Base-by-base conservation (phyloP, 306 rosid species). In the Quercus cerris region DNA sequence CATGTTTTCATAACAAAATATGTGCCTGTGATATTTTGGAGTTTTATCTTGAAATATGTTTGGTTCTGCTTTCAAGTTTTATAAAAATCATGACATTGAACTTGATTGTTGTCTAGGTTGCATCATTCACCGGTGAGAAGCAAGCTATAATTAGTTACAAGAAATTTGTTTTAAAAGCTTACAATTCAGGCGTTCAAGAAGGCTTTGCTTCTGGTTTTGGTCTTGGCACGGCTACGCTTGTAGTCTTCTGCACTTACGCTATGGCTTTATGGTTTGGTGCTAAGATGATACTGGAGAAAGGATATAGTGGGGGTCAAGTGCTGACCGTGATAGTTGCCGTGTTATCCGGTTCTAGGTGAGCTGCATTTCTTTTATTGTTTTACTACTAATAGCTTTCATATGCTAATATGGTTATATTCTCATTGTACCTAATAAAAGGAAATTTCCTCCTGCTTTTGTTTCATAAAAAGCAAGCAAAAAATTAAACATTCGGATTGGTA, bases 181-280 rank as follows among this genome's bases (percentile, higher is more conserved):
- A 93, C 81, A 87, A 64, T 79, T 73, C 85, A 10, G 96, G 97
- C 33, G 92, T 93, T 52, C 85, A 81, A 56, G 96, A 90, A 75
- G 94, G 94, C 72, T 56, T 88, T 67, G 92, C 87, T 74, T 84
- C 86, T 18, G 97, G 97, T n/a, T 38, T 84, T 23, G 94, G 94
- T 80, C 57, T 89, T 22, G 97, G 92, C 49, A 0, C 75, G 11
- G 81, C 87, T 70, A 85, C 87, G 78, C 46, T 87, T 33, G 56
- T 90, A 33, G 27, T 84, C 58, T 91, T 86, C 82, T 11, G 88
- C 64, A 72, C 83, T 23, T 93, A 88, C 81, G 89, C 78, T 64
- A 77, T 89, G 85, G 86, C 91, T 11, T 72, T 86, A 78, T 92
- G 94, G 97, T 92, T 77, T 80, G 97, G 94, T 76, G 90, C 88